Evolutionary conservation across 768 basidiomycete genomes (phyloP), one percentile per base, ranked within the genome.

Genomic region (Hypholoma fasciculare): DNA sequence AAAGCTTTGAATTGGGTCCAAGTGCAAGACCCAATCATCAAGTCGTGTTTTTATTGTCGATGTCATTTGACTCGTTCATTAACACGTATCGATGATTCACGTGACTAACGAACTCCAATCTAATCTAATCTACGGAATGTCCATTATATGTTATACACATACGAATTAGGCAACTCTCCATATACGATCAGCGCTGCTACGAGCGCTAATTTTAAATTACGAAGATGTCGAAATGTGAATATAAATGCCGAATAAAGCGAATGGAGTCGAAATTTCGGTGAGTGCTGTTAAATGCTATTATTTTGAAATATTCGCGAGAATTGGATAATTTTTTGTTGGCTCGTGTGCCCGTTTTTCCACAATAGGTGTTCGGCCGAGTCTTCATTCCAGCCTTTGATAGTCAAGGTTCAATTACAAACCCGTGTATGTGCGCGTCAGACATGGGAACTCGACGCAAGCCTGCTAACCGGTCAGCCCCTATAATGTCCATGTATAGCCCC

Each of bases 21-120:
- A 62, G 61, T 56, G 51, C 60, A 64, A 61, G 67, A 59, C 66
- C 66, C 68, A 61, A 68, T 30, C 43, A 54, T 68, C 67, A 68
- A 49, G 48, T 57, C 42, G 48, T 53, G 44, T 52, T 59, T 48
- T 55, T 27, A 34, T 46, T 42, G 43, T 52, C 50, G 48, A 40
- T 23, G 17, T 16, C 34, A 54, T 48, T 52, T 52, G 57, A 44
- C 48, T 51, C 37, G 54, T 14, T 42, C 40, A 34, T 12, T 51
- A 46, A 58, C 57, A 54, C 54, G 54, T 56, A 56, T 57, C 51
- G 51, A 61, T 49, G 9, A 3, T 16, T 61, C 60, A 61, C 56
- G 56, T 61, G 60, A 57, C 17, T 54, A 7, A 40, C n/a, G 34
- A 11, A 7, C 19, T 12, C 13, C 20, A 12, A 47, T 38, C 46